Percentiles rank a stretch among this genome's conserved stretches.
Evolutionary conservation across 495 filamentous ascomycete species (phyloP).

Genomic region (Chaetomium cochliodes): DNA sequence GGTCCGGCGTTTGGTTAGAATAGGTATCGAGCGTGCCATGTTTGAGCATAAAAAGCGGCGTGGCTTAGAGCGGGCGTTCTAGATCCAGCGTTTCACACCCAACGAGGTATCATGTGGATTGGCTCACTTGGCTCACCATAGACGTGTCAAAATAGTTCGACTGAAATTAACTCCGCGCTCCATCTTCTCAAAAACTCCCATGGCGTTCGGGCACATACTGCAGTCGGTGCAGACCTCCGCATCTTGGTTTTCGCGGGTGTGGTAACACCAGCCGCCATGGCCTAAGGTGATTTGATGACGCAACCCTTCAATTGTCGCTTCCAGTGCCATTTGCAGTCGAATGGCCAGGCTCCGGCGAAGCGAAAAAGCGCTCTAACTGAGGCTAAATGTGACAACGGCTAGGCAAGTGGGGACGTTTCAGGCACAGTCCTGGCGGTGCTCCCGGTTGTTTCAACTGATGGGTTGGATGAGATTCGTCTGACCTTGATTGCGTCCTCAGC

Average conservation of each 20-base stretch:
- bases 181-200: too few species aligned
- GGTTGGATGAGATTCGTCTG: constrained; percentile 6
- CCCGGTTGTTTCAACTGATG: constrained; percentile 19
- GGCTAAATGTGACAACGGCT: constrained; percentile 8
- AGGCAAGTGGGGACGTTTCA: constrained; percentile 20
- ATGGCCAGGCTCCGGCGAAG: background rate
- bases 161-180: background rate
- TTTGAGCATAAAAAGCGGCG: constrained; percentile 1
- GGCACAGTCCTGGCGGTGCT: constrained; percentile 2
- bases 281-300: constrained; percentile 5
- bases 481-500: constrained; percentile 3
- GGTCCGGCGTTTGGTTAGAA: constrained; percentile 26
- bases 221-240: background rate
- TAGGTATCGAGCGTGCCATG: background rate
- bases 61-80: constrained; percentile 2
- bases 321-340: background rate
- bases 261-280: background rate
- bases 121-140: background rate
- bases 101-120: background rate
- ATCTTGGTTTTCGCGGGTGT: background rate
- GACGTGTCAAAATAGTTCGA: background rate
- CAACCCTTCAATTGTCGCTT: background rate
- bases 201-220: background rate
- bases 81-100: background rate
- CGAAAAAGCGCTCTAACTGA: constrained; percentile 1